Evolutionary conservation across 2,329 filamentous ascomycete genomes (phyloP), one percentile per base, ranked within the genome.

Genomic region (Diaporthe capsici): DNA sequence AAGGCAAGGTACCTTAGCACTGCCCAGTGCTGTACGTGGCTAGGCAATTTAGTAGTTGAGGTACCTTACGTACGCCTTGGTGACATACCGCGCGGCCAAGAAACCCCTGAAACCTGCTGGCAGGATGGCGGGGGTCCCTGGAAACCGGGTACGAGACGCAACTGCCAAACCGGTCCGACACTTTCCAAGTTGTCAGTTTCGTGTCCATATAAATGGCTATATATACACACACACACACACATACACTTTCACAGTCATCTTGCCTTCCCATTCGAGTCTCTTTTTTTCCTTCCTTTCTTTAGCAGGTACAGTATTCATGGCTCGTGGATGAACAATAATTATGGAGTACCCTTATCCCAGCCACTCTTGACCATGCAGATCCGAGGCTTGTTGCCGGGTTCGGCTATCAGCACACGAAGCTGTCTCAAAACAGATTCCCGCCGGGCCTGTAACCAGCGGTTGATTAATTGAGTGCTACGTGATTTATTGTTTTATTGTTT

Each of bases 41-140:
- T n/a, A 42, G 25, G 5, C 25, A 20, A 47, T n/a, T 7, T 20
- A 17, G 17, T 7, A 53, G 47, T 39, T 39, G 13, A 25, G 63
- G 44, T 39, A 51, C 65, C 47, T 68, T 68, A 53, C 65, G 65
- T 53, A 53, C 2, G n/a, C 49, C 28, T 25, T 53, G 47, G 65
- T 53, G 20, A 68, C 65, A 47, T 68, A 34, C 15, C n/a, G 65
- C 65, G 47, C 44, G 65, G 65, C 65, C 65, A 68, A 68, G 65
- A 53, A 53, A 20, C 47, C 65, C 65, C 65, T 53, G 47, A 53
- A 53, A 68, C 63, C 63, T 31, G 51, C 44, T 51, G 4, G 10
- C 20, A 68, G 63, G 31, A 20, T 22, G 42, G 61, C 44, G 61
- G 61, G 42, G 61, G 42, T 25, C 63, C 63, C 28, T 12, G 31